Evolutionary conservation across 2,329 filamentous ascomycete species (phyloP).

Genomic region (Alternaria dauci): DNA sequence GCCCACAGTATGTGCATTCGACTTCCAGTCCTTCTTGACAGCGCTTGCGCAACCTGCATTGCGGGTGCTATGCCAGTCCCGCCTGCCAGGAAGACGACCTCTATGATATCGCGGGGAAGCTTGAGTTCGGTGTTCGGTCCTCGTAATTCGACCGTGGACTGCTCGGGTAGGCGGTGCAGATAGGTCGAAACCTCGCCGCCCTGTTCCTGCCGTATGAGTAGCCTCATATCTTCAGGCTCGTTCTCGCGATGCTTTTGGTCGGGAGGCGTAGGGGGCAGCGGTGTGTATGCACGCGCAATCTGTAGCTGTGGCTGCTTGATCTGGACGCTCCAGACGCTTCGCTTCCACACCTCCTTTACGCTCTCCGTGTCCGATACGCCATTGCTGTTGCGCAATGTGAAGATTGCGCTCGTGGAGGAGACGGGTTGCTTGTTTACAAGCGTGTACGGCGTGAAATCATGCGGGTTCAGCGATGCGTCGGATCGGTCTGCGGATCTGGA

Average conservation of each 20-base stretch:
- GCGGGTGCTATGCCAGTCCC: constrained; percentile 93
- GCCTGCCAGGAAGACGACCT: constrained; percentile 85
- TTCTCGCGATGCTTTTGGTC: constrained; percentile 32
- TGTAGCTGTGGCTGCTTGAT: constrained; percentile 94
- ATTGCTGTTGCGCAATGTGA: constrained; percentile 64
- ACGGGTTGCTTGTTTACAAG: constrained; percentile 69
- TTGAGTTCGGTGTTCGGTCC: constrained; percentile 78
- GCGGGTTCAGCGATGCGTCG: constrained; percentile 61
- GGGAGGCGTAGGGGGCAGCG: constrained; percentile 69
- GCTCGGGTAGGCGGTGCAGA: constrained; percentile 69
- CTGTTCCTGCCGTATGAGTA: constrained; percentile 80
- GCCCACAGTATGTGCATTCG: constrained; percentile 84
- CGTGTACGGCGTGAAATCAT: constrained; percentile 71
- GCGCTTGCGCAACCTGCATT: constrained; percentile 75
- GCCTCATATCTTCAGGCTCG: constrained; percentile 62
- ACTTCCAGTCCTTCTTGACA: constrained; percentile 58
- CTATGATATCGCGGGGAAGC: constrained; percentile 61
- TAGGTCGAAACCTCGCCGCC: constrained; percentile 89
- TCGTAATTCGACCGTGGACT: constrained; percentile 74
- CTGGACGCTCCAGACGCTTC: constrained; percentile 86
- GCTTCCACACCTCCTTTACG: constrained; percentile 58
- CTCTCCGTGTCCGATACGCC: constrained; percentile 39
- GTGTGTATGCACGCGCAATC: constrained; percentile 91
- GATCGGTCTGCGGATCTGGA: constrained; percentile 29
- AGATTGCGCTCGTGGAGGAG: constrained; percentile 72